Base-by-base conservation (phyloP, 371 early-diverging fungal species). In the Mortierella sp. region DNA sequence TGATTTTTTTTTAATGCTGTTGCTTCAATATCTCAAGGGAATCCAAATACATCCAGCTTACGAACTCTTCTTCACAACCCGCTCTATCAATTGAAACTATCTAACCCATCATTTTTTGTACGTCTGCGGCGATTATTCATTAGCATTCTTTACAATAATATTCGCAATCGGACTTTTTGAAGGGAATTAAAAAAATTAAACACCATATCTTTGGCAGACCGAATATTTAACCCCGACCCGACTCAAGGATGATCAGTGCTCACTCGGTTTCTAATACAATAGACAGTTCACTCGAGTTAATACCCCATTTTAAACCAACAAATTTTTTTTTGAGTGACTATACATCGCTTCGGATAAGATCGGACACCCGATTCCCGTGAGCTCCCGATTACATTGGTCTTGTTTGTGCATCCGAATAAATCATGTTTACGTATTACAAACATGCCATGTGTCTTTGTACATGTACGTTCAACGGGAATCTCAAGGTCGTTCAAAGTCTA, bases 341-440 rank as follows among this genome's bases (percentile, higher is more conserved):
- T 34, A 51, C 63, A 63, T 53, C 63, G 53, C 53, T 37, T 63
- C 63, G 63, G 63, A 32, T 22, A 51, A 26, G 63, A 63, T 34
- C 63, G 63, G 63, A 53, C 29, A 17, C 1, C 13, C 49, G 8
- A 12, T 34, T 53, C 23, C 63, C 63, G 63, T 49, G 62, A 17
- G 31, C 42, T 4, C 40, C 6, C 6, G 8, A 1, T 8, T 37
- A 28, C 29, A 1, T 31, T 1, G 6, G n/a, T 51, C 42, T 22
- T 37, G 23, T 59, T 59, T 59, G 59, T 23, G 42, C 59, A 59
- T 59, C 59, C 59, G 59, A 59, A 34, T 57, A n/a, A 34, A 34
- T 53, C 7, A 45, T 40, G 40, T 45, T 45, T 26, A 22, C 53
- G 8, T 51, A 26, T 26, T 23, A 2, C 15, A 19, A 19, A 45